phyloP scores from a whole-genome alignment of 2,329 filamentous ascomycete species.

The Dactylellina cionopaga region DNA sequence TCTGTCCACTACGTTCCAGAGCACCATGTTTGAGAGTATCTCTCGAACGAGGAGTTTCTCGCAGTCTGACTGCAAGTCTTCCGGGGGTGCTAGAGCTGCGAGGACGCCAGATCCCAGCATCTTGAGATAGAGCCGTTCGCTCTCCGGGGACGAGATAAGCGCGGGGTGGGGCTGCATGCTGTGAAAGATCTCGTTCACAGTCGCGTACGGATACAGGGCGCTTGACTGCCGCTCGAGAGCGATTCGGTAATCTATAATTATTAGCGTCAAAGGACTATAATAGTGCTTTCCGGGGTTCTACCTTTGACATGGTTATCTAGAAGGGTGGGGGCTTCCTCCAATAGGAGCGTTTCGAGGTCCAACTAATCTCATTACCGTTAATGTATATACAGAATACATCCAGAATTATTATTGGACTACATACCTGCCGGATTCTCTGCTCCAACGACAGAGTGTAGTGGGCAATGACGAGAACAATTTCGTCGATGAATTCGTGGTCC shows the following conservation, averaged over 20 bases:
- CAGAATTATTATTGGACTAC: background rate
- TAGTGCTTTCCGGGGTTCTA: slow-evolving; percentile 60
- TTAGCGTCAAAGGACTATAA: background rate
- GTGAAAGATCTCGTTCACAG: slow-evolving; percentile 55
- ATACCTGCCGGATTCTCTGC: slow-evolving; percentile 79
- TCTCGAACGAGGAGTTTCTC: slow-evolving; percentile 84
- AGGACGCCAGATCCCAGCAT: slow-evolving; percentile 84
- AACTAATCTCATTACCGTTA: slow-evolving; percentile 25
- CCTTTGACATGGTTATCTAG: slow-evolving; percentile 82
- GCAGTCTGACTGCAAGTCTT: slow-evolving; percentile 89
- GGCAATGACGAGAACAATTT: slow-evolving; percentile 88
- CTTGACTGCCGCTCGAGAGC: slow-evolving; percentile 53
- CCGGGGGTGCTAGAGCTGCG: slow-evolving; percentile 85
- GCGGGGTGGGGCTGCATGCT: slow-evolving; percentile 58
- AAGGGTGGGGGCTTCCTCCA: slow-evolving; percentile 88
- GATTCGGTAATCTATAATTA: slow-evolving; percentile 53
- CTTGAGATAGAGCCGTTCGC: slow-evolving; percentile 85
- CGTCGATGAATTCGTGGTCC: slow-evolving; percentile 85
- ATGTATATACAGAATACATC: background rate
- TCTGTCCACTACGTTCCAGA: slow-evolving; percentile 84
- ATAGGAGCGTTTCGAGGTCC: slow-evolving; percentile 81
- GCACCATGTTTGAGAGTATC: slow-evolving; percentile 87
- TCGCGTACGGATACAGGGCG: slow-evolving; percentile 52
- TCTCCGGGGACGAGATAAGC: slow-evolving; percentile 72
- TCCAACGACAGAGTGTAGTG: slow-evolving; percentile 90